Percentiles rank a stretch among this genome's conserved stretches.
These are phyloP conservation scores for Omphalotus olearius DNA, from an alignment of 1,284 basidiomycete genomes.

Conservation along the genomic window DNA sequence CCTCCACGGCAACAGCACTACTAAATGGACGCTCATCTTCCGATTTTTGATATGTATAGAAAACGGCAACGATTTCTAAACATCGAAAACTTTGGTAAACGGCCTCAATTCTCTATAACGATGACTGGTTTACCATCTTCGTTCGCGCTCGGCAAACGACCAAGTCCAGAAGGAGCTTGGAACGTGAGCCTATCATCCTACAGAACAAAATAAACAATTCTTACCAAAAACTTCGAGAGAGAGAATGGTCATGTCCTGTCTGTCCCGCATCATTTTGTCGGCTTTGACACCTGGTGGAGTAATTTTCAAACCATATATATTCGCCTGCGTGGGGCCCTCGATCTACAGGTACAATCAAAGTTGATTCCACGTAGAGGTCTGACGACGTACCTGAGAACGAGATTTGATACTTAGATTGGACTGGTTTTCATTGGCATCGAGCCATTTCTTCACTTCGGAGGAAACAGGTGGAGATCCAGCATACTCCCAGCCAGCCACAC, in stretches of 20 bases:
- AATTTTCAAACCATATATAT: slow-evolving; percentile 63
- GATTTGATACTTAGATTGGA: slow-evolving; percentile 21
- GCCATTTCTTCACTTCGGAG: slow-evolving; percentile 49
- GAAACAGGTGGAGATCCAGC: slow-evolving; percentile 59
- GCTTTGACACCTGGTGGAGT: slow-evolving; percentile 36
- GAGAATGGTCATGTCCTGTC: slow-evolving; percentile 77
- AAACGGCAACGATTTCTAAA: slow-evolving; percentile 49
- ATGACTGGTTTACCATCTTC: slow-evolving; percentile 39
- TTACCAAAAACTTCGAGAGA: slow-evolving; percentile 83
- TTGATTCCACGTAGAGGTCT: too few relatives aligned
- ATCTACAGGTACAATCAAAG: slow-evolving; percentile 44
- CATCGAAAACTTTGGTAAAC: neutral
- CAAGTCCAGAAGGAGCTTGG: slow-evolving; percentile 59
- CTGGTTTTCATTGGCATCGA: slow-evolving; percentile 28
- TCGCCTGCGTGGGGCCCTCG: slow-evolving; percentile 71
- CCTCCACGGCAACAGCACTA: slow-evolving; percentile 61
- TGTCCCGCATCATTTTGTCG: slow-evolving; percentile 47
- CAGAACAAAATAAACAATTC: slow-evolving; percentile 16
- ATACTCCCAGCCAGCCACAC: slow-evolving; percentile 72
- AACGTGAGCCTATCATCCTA: neutral
- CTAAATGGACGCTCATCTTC: slow-evolving; percentile 38
- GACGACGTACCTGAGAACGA: slow-evolving; percentile 48
- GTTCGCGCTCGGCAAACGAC: slow-evolving; percentile 67
- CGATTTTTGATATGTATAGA: slow-evolving; percentile 64
- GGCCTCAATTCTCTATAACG: neutral